Percentiles rank a stretch among this genome's conserved stretches.
Conservation (phyloP, 257 asterid species). For the Leonotis leonurus region DNA sequence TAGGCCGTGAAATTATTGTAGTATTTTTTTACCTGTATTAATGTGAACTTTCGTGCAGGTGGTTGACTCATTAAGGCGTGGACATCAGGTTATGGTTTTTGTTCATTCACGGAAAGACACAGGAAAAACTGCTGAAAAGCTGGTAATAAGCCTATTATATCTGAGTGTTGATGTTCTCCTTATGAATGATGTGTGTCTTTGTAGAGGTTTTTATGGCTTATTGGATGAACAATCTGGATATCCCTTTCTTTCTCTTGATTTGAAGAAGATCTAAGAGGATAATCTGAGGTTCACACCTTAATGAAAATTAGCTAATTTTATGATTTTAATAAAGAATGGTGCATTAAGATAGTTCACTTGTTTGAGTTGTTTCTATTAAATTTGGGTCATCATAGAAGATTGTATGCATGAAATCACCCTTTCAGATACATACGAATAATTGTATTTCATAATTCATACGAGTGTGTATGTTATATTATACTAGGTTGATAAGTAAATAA, state of each 20-base stretch:
- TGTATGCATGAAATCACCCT: neutral
- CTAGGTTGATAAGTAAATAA: neutral
- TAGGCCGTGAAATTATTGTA: neutral
- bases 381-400: neutral
- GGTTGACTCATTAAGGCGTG: slow-evolving; percentile 75
- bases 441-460: neutral
- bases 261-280: neutral
- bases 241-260: neutral
- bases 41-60: slow-evolving; percentile 40
- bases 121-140: slow-evolving; percentile 85
- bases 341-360: neutral
- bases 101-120: slow-evolving; percentile 98
- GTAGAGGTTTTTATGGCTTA: neutral
- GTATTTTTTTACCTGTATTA: slow-evolving; percentile 8
- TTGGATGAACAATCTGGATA: neutral
- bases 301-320: neutral
- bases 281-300: neutral
- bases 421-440: neutral
- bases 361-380: neutral
- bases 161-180: too few relatives aligned
- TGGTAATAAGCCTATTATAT: too few relatives aligned
- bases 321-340: neutral
- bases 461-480: neutral
- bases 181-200: too few relatives aligned
- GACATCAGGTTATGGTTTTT: slow-evolving; percentile 97